Evolutionary conservation across 192 early-diverging fungal species (phyloP).

Genomic region (Physocladia obscura): DNA sequence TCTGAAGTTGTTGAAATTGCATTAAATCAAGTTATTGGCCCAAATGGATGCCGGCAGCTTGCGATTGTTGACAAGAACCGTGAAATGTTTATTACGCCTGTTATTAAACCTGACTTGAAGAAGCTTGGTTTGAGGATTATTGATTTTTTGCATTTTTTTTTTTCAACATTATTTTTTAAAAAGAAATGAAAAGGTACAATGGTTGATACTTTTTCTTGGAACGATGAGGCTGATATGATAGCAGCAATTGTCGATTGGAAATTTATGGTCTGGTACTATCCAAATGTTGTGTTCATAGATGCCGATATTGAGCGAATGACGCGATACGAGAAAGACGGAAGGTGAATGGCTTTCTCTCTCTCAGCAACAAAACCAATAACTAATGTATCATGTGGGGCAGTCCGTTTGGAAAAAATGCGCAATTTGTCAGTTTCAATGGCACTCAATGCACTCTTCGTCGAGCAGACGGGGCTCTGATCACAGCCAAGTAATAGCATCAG

Average conservation of each 20-base stretch:
- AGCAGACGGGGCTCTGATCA: slow-evolving; percentile 54
- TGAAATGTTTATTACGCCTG: slow-evolving; percentile 52
- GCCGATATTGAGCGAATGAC: slow-evolving; percentile 56
- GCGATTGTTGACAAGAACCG: slow-evolving; percentile 58
- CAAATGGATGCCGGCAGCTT: slow-evolving; percentile 42
- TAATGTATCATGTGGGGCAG: slow-evolving; percentile 16
- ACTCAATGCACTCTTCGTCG: slow-evolving; percentile 55
- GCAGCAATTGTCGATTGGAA: slow-evolving; percentile 54
- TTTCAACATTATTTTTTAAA: background rate
- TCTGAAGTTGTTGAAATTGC: slow-evolving; percentile 48
- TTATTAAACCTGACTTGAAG: slow-evolving; percentile 44
- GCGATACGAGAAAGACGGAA: slow-evolving; percentile 52
- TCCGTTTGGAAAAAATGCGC: slow-evolving; percentile 54
- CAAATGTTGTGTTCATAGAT: slow-evolving; percentile 61
- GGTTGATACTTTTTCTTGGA: slow-evolving; percentile 60
- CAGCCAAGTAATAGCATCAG: slow-evolving; percentile 36
- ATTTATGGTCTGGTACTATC: slow-evolving; percentile 61
- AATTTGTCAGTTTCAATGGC: slow-evolving; percentile 48
- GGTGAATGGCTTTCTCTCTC: slow-evolving; percentile 8
- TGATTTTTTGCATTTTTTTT: background rate
- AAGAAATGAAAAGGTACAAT: slow-evolving; percentile 39
- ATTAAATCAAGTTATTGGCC: slow-evolving; percentile 44
- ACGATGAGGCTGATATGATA: slow-evolving; percentile 54
- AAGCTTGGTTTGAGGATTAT: slow-evolving; percentile 43
- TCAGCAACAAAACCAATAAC: background rate